Conservation (phyloP, 106 monocot species). For the Dendrobium nobile region DNA sequence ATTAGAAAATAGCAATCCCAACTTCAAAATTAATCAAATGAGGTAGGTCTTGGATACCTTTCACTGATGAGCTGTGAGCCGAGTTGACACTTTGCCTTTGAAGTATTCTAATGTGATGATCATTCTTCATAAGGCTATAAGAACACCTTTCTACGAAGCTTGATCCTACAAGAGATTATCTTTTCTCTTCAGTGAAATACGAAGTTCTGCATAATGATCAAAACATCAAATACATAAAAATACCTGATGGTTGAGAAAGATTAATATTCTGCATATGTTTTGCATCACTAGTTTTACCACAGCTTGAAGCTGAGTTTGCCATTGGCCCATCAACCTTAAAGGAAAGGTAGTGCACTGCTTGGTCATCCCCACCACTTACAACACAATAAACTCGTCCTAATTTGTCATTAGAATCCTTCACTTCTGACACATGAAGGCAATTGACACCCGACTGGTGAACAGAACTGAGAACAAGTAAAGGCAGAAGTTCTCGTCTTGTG, state of each 20-base stretch:
- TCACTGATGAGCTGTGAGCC: conserved; percentile 90
- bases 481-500: conserved; percentile 39
- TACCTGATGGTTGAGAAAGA: conserved; percentile 13
- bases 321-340: conserved; percentile 23
- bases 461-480: conserved; percentile 41
- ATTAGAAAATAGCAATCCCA: neutral
- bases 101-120: conserved; percentile 27
- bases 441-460: conserved; percentile 96
- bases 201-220: neutral
- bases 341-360: conserved; percentile 57
- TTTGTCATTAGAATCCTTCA: conserved; percentile 10
- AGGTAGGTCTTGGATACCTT: conserved; percentile 37
- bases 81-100: conserved; percentile 38
- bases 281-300: neutral
- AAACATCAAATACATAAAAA: neutral
- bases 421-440: conserved; percentile 61
- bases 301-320: neutral
- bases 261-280: conserved; percentile 4
- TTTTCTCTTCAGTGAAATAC: neutral
- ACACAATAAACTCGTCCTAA: conserved; percentile 41
- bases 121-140: conserved; percentile 6
- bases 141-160: conserved; percentile 12
- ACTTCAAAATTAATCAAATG: neutral
- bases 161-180: conserved; percentile 16
- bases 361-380: conserved; percentile 96